phyloP scores from a whole-genome alignment of 2,329 filamentous ascomycete species.

The Stagonosporopsis chrysanthemi region DNA sequence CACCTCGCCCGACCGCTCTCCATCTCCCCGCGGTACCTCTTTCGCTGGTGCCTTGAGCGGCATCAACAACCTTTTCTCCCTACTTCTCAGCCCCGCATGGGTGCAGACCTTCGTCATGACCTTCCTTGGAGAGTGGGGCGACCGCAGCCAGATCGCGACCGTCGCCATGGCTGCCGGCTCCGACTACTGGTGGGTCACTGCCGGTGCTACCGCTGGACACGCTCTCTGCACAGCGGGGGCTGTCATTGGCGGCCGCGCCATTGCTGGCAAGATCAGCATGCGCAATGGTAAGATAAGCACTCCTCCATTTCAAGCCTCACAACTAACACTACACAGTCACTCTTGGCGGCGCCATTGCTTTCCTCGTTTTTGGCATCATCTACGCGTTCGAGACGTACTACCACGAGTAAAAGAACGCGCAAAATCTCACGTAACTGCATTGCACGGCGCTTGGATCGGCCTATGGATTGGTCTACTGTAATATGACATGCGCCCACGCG shows the following conservation, averaged over 20 bases:
- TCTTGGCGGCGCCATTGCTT: slow-evolving; percentile 87
- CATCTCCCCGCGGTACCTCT: slow-evolving; percentile 61
- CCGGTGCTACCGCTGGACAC: slow-evolving; percentile 86
- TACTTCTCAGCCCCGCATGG: slow-evolving; percentile 94
- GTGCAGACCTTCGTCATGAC: slow-evolving; percentile 99
- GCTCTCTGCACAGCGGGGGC: slow-evolving; percentile 89
- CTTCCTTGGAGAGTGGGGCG: slow-evolving; percentile 97
- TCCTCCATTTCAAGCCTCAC: background rate
- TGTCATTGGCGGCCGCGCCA: slow-evolving; percentile 88
- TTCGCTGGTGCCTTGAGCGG: slow-evolving; percentile 66
- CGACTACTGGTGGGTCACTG: slow-evolving; percentile 98
- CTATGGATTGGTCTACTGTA: slow-evolving; percentile 27
- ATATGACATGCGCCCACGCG: slow-evolving; percentile 20
- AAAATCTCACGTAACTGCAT: slow-evolving; percentile 26
- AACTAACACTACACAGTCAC: slow-evolving; percentile 70
- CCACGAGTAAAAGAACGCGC: slow-evolving; percentile 43
- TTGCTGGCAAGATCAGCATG: slow-evolving; percentile 93
- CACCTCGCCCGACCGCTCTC: slow-evolving; percentile 55
- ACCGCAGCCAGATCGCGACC: slow-evolving; percentile 95
- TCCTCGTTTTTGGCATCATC: slow-evolving; percentile 89
- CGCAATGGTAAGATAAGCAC: slow-evolving; percentile 79
- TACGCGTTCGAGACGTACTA: slow-evolving; percentile 84
- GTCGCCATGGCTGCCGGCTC: slow-evolving; percentile 98
- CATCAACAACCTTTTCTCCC: slow-evolving; percentile 82
- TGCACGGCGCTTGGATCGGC: slow-evolving; percentile 30